These are phyloP conservation scores for Vigna nakashimae DNA, from an alignment of 306 rosid species.

Conservation along the genomic window DNA sequence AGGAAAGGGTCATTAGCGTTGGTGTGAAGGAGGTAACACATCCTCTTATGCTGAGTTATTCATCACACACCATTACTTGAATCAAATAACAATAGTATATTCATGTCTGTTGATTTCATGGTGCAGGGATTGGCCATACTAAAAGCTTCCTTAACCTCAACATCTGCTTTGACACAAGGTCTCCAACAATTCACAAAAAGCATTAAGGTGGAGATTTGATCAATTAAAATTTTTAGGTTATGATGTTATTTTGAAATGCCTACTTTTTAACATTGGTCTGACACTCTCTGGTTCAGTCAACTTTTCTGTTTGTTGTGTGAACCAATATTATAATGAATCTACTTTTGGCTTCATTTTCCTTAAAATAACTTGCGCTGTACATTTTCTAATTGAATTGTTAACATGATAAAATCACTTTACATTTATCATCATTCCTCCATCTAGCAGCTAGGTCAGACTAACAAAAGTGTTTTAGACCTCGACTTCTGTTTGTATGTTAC, in stretches of 20 bases:
- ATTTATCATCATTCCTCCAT: too few species aligned
- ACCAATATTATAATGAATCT: too few species aligned
- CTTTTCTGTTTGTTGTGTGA: background rate
- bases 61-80: background rate
- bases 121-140: constrained; percentile 1
- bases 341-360: too few species aligned
- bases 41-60: background rate
- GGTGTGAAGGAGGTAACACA: constrained; percentile 14
- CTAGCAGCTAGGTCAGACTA: too few species aligned
- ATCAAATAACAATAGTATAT: background rate
- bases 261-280: background rate
- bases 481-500: too few species aligned
- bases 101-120: background rate
- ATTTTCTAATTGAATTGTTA: too few species aligned
- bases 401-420: too few species aligned
- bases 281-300: background rate
- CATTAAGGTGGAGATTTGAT: background rate
- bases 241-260: background rate
- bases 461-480: too few species aligned
- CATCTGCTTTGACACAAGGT: constrained; percentile 25
- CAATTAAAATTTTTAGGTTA: background rate
- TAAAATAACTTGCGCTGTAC: too few species aligned
- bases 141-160: constrained; percentile 17
- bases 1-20: background rate
- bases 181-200: background rate